A percentile compares a stretch with the other conserved stretches of the same genome.
Conservation (phyloP, 1,139 yeast genomes). For the Suzukiozyma palmioleophila region DNA sequence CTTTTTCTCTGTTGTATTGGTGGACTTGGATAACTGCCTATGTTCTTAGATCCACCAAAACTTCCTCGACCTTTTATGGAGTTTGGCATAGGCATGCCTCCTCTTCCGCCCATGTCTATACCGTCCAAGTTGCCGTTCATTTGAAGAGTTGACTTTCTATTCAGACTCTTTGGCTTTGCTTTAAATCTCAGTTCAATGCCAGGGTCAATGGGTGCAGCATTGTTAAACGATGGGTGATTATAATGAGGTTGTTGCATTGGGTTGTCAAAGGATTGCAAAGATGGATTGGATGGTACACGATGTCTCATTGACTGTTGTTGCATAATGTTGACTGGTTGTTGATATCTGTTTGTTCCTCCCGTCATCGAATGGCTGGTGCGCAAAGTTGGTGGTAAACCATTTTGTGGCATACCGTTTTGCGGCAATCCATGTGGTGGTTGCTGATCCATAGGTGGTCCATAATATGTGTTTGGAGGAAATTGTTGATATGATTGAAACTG, state of each 20-base stretch:
- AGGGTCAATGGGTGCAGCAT: slow-evolving; percentile 24
- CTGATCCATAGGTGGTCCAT: slow-evolving; percentile 20
- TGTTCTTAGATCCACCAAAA: slow-evolving; percentile 10
- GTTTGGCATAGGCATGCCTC: slow-evolving; percentile 45
- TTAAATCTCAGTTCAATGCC: slow-evolving; percentile 23
- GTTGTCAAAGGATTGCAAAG: slow-evolving; percentile 3
- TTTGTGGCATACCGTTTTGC: slow-evolving; percentile 29
- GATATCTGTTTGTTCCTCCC: slow-evolving; percentile 8
- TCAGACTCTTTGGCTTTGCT: slow-evolving; percentile 24
- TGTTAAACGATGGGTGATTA: slow-evolving; percentile 7
- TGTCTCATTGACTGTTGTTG: background rate
- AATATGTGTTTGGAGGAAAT: slow-evolving; percentile 10
- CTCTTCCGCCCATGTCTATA: slow-evolving; percentile 46
- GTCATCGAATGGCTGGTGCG: slow-evolving; percentile 10
- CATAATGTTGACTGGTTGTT: slow-evolving; percentile 8
- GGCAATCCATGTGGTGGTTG: slow-evolving; percentile 37
- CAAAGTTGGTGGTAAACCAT: slow-evolving; percentile 24
- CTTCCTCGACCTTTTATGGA: slow-evolving; percentile 17
- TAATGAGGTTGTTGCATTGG: slow-evolving; percentile 4
- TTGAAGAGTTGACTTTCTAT: slow-evolving; percentile 33
- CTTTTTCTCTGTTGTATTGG: slow-evolving; percentile 16
- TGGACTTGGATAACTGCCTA: slow-evolving; percentile 4
- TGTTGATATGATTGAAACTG: slow-evolving; percentile 6
- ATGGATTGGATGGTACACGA: slow-evolving; percentile 5
- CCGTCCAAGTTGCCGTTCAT: slow-evolving; percentile 31